Evolutionary conservation across 495 filamentous ascomycete species (phyloP).

Genomic region (Aspergillus sparsus): DNA sequence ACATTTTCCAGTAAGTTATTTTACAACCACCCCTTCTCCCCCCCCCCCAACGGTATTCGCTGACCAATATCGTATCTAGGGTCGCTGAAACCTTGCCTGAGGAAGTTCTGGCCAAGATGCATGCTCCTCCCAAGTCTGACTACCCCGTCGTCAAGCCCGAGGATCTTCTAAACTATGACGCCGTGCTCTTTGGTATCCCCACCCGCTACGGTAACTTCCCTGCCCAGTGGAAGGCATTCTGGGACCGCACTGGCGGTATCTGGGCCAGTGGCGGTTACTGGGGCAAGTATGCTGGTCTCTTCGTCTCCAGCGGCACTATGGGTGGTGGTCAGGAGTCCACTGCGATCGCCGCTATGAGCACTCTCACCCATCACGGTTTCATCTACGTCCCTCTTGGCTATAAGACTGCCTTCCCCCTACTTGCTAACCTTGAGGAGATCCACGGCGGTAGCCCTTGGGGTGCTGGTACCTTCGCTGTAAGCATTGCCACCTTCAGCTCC

Average conservation of each 20-base stretch:
- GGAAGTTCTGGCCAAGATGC: constrained; percentile 83
- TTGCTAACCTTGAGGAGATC: constrained; percentile 71
- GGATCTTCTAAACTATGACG: constrained; percentile 78
- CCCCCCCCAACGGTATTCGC: background rate
- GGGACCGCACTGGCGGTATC: constrained; percentile 77
- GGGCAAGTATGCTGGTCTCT: constrained; percentile 91
- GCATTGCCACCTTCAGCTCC: constrained; percentile 22
- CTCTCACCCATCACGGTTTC: constrained; percentile 89
- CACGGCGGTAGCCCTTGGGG: constrained; percentile 91
- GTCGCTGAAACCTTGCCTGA: constrained; percentile 82
- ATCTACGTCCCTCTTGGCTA: constrained; percentile 95
- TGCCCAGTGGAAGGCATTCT: constrained; percentile 92
- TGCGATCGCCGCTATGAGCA: constrained; percentile 78
- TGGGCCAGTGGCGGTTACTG: constrained; percentile 73
- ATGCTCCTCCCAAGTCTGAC: constrained; percentile 77
- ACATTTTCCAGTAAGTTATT: constrained; percentile 73
- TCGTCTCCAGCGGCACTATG: constrained; percentile 76
- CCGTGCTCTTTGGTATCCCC: constrained; percentile 91
- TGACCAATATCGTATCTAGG: constrained; percentile 37
- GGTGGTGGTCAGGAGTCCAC: constrained; percentile 97
- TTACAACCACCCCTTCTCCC: too few relatives aligned
- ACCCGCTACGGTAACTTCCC: constrained; percentile 99
- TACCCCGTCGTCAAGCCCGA: constrained; percentile 68
- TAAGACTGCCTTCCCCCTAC: constrained; percentile 68
- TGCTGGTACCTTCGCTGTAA: constrained; percentile 86